Conservation (phyloP, 2,329 filamentous ascomycete genomes). For the Plenodomus tracheiphilus region DNA sequence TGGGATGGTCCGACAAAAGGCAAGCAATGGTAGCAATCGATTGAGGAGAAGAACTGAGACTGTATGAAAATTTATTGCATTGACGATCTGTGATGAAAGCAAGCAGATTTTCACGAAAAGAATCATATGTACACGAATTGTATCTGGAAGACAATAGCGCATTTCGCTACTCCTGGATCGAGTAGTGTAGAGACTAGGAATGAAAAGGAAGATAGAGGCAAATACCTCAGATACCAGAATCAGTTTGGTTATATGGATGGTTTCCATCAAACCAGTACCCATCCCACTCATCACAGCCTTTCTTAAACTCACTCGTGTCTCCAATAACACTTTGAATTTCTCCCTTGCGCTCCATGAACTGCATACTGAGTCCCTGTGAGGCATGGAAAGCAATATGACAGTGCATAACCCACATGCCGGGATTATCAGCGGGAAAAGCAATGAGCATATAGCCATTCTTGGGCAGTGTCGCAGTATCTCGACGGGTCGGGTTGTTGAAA, state of each 20-base stretch:
- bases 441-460: slow-evolving; percentile 52
- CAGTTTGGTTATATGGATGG: slow-evolving; percentile 35
- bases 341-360: slow-evolving; percentile 53
- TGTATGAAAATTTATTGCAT: too few species aligned
- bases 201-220: neutral
- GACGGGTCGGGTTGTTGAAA: slow-evolving; percentile 44
- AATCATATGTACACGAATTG: too few species aligned
- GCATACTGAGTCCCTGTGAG: slow-evolving; percentile 51
- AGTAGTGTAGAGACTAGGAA: neutral
- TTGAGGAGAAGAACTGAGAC: too few species aligned
- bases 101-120: too few species aligned
- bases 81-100: too few species aligned
- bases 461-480: slow-evolving; percentile 46
- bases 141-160: too few species aligned
- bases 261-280: slow-evolving; percentile 33
- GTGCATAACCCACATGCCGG: slow-evolving; percentile 49
- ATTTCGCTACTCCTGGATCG: too few species aligned
- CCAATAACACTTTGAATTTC: slow-evolving; percentile 29
- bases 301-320: slow-evolving; percentile 21
- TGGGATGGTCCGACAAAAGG: too few species aligned
- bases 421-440: slow-evolving; percentile 58
- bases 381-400: slow-evolving; percentile 44
- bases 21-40: too few species aligned
- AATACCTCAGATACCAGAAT: slow-evolving; percentile 37
- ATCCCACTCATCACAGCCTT: slow-evolving; percentile 39